Evolutionary conservation across 2,329 filamentous ascomycete species (phyloP), one percentile per base, ranked within the genome.

Genomic region (Penicillium verrucosum): DNA sequence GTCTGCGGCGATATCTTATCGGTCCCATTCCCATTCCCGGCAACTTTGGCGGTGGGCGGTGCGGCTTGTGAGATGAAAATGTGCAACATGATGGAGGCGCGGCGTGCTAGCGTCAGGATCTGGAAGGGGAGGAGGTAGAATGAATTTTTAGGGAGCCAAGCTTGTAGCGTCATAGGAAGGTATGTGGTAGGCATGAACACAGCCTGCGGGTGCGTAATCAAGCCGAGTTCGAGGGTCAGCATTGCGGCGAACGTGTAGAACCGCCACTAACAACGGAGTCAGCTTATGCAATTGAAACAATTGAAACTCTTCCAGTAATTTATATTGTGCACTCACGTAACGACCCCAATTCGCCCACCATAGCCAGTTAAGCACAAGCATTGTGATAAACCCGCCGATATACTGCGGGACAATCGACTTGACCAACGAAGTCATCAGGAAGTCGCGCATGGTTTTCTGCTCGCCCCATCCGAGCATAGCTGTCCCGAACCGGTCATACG

Each of bases 401-500:
- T 80, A 80, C 57, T 77, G 70, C 36, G 73, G 72, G 32, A 73
- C 18, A 7, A 74, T 63, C 37, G 58, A 52, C 41, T 71, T 65
- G 45, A 68, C 81, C n/a, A 90, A 76, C 53, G 90, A 92, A 14
- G 81, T 78, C 51, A 82, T 78, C 46, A 95, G 79, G 70, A 84
- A 96, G 70, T 96, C 92, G 58, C 82, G 82, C 54, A 89, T 77
- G 0, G 88, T 90, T 58, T 72, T 73, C 44, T 69, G 60, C 34
- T 75, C 71, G 4, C 65, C 71, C 87, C 88, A 93, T 9, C 73
- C 71, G 12, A 88, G 73, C 21, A 92, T 81, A 29, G 85, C 84
- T 0, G 90, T 87, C 0, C 92, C 92, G 71, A 96, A 92, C 46
- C 91, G 86, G 70, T 96, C 91, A 75, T 97, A 97, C 8, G 90